These are phyloP conservation scores for Eucalyptus polybractea DNA, from an alignment of 345 rosid genomes.

Conservation along the genomic window DNA sequence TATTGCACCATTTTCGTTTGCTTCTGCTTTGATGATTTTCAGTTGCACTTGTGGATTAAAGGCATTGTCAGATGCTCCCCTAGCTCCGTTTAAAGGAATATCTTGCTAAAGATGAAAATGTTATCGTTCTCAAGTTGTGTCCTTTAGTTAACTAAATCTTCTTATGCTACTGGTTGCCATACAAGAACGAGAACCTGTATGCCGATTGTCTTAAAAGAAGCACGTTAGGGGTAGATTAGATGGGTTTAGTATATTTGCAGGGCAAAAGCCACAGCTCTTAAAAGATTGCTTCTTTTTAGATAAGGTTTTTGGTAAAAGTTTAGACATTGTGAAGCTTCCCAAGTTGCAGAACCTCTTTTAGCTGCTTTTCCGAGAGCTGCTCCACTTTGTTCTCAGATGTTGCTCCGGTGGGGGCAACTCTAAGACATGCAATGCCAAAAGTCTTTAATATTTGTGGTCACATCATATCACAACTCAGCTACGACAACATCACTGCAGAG, in stretches of 20 bases:
- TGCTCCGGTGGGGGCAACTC: too few species aligned
- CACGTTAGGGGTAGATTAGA: neutral
- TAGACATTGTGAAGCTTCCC: too few species aligned
- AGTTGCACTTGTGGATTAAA: neutral
- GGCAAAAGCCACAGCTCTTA: neutral
- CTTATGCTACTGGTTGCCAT: neutral
- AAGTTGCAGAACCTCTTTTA: too few species aligned
- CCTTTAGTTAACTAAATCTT: neutral
- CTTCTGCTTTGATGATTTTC: neutral
- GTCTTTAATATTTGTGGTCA: too few species aligned
- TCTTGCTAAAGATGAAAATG: neutral
- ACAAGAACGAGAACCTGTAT: neutral
- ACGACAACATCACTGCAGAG: too few species aligned
- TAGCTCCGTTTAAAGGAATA: too few species aligned
- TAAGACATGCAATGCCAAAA: too few species aligned
- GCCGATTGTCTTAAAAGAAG: neutral
- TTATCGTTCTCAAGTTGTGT: neutral
- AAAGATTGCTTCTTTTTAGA: too few species aligned
- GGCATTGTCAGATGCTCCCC: neutral
- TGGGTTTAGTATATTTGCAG: neutral
- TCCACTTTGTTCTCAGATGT: too few species aligned
- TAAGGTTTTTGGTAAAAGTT: too few species aligned
- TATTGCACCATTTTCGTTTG: neutral
- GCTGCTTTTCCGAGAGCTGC: too few species aligned
- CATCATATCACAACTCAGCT: too few species aligned